These are phyloP conservation scores for Chaetomium fimeti DNA, from an alignment of 495 filamentous ascomycete genomes.

Conservation along the genomic window DNA sequence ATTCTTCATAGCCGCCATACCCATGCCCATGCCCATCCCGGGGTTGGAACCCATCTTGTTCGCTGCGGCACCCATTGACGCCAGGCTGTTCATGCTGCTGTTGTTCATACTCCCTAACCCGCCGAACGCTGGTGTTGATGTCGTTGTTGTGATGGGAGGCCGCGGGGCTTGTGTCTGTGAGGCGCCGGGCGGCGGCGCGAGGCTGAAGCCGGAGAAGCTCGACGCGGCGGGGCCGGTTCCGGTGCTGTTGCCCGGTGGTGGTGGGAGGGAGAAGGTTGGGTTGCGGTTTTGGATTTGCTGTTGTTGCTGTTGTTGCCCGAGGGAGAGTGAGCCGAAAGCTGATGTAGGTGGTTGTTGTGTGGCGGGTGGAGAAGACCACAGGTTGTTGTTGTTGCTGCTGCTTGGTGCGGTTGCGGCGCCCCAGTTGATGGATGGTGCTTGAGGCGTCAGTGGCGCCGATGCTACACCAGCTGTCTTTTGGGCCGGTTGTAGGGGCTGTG, in stretches of 20 bases:
- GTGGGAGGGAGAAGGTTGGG: conserved; percentile 51
- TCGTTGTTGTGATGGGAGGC: conserved; percentile 8
- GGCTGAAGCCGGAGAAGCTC: conserved; percentile 39
- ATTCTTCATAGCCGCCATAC: conserved; percentile 24
- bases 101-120: conserved; percentile 20
- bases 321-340: conserved; percentile 37
- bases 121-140: conserved; percentile 13
- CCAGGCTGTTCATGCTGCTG: conserved; percentile 19
- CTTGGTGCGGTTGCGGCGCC: conserved; percentile 23
- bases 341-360: conserved; percentile 26
- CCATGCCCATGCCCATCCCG: conserved; percentile 31
- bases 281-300: conserved; percentile 19
- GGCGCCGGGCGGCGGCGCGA: conserved; percentile 41
- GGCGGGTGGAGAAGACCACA: conserved; percentile 39
- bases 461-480: conserved; percentile 4
- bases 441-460: conserved; percentile 16
- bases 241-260: conserved; percentile 37
- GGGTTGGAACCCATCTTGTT: conserved; percentile 6
- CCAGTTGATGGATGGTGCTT: conserved; percentile 39
- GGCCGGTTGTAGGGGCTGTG: conserved; percentile 50
- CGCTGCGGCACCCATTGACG: conserved; percentile 3
- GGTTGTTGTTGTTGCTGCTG: conserved; percentile 28
- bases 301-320: conserved; percentile 31
- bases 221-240: not conserved
- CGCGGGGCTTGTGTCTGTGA: not conserved